Percentiles rank a stretch among this genome's conserved stretches.
phyloP scores from a whole-genome alignment of 495 filamentous ascomycete genomes.

The Thozetella sp. region DNA sequence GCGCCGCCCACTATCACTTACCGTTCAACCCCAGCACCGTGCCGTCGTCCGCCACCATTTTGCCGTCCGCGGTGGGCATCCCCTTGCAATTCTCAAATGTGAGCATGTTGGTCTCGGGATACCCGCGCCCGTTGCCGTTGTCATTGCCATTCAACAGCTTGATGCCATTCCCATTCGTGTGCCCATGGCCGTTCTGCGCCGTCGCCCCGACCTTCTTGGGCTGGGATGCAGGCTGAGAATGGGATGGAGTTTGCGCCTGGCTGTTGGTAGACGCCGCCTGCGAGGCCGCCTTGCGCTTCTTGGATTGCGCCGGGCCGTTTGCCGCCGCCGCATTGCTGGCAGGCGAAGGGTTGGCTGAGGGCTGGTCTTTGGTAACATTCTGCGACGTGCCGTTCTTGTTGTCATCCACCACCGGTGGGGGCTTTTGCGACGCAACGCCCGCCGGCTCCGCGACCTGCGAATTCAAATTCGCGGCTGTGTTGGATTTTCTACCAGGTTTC shows the following conservation, averaged over 20 bases:
- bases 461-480: slow-evolving; percentile 16
- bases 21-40: slow-evolving; percentile 83
- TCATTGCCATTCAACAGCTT: slow-evolving; percentile 22
- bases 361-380: slow-evolving; percentile 25
- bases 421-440: slow-evolving; percentile 27
- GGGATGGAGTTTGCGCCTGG: slow-evolving; percentile 51
- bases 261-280: slow-evolving; percentile 37
- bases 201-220: slow-evolving; percentile 41
- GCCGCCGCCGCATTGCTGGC: slow-evolving; percentile 54
- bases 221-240: slow-evolving; percentile 22
- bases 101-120: slow-evolving; percentile 75
- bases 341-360: slow-evolving; percentile 10
- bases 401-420: slow-evolving; percentile 28
- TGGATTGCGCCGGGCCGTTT: slow-evolving; percentile 43
- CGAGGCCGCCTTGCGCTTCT: slow-evolving; percentile 75
- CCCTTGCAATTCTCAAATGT: slow-evolving; percentile 75
- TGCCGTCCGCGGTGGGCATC: slow-evolving; percentile 69
- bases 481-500: slow-evolving; percentile 43
- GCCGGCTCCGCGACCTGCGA: slow-evolving; percentile 17
- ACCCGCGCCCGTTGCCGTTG: slow-evolving; percentile 25
- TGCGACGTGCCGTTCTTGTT: slow-evolving; percentile 18
- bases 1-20: too few relatives aligned
- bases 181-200: slow-evolving; percentile 32
- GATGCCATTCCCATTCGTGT: slow-evolving; percentile 36
- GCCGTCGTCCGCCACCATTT: slow-evolving; percentile 88